Conservation (phyloP, 2,329 filamentous ascomycete genomes). For the Aspergillus luchuensis region DNA sequence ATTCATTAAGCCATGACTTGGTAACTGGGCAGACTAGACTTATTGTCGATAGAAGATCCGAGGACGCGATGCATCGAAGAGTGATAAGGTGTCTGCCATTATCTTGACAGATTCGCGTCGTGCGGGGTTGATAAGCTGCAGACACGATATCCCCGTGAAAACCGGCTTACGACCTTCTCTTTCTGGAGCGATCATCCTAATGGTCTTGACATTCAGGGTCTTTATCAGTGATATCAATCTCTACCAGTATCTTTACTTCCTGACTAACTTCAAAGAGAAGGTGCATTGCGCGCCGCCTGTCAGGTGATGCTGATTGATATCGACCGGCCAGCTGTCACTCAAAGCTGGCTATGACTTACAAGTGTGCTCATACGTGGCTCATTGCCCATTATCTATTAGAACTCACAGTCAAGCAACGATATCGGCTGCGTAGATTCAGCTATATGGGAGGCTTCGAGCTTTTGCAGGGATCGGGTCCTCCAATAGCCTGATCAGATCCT, state of each 20-base stretch:
- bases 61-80: background rate
- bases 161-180: slow-evolving; percentile 3
- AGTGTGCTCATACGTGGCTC: too few relatives aligned
- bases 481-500: too few relatives aligned
- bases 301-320: background rate
- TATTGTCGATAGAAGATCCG: background rate
- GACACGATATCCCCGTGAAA: background rate
- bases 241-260: background rate
- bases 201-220: background rate
- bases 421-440: too few relatives aligned
- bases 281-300: background rate
- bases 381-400: too few relatives aligned
- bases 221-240: slow-evolving; percentile 4
- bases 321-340: background rate
- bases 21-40: background rate
- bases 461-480: too few relatives aligned
- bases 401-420: too few relatives aligned
- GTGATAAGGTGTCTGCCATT: background rate
- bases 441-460: too few relatives aligned
- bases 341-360: too few relatives aligned
- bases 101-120: background rate
- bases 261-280: background rate
- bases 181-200: background rate
- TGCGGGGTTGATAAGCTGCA: slow-evolving; percentile 11
- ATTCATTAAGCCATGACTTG: background rate